Evolutionary conservation across 164 flowering plant species (phyloP), one percentile per base, ranked within the genome.

Genomic region (Sextonia rubra): DNA sequence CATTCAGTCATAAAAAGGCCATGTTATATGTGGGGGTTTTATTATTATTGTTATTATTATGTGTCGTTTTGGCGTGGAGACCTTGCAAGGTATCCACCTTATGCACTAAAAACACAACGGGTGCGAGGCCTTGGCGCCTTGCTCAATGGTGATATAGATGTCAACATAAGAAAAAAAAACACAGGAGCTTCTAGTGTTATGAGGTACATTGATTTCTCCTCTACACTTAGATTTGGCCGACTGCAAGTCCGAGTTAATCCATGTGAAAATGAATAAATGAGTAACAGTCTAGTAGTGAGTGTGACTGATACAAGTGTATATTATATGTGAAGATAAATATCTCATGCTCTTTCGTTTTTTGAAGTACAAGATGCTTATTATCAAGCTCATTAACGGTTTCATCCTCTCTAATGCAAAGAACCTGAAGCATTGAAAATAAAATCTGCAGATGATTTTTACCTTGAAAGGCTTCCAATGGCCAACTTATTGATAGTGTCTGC

Each of bases 1-100:
- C 91, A 0, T 93, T 95, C 77, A 93, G 94, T 77, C 98, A 95
- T 55, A 89, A 90, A 66, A 95, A 95, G 71, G 94, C 91, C 0
- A 84, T 95, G 3, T 24, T 91, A 60, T 79, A 78, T 2, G 0
- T 30, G 37, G 4, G 2, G 4, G 6, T 37, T 7, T 37, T 37
- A 0, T 37, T 37, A 0, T 30, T 30, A 2, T 30, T 30, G 4
- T 30, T 37, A 0, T 37, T 37, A 1, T 37, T 37, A 37, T 7
- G 8, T 73, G 92, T 70, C 69, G 78, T 64, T 91, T 84, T 78
- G 75, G 75, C 55, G 67, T 76, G 2, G 98, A 94, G 30, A 65
- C 87, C 79, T 77, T 78, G 0, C 93, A 3, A 83, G 98, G 73
- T 87, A 88, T 77, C 99, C 99, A 4, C 99, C 99, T 18, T 92